Evolutionary conservation across 257 asterid genomes (phyloP), one percentile per base, ranked within the genome.

Genomic region (Verbascum thapsus): DNA sequence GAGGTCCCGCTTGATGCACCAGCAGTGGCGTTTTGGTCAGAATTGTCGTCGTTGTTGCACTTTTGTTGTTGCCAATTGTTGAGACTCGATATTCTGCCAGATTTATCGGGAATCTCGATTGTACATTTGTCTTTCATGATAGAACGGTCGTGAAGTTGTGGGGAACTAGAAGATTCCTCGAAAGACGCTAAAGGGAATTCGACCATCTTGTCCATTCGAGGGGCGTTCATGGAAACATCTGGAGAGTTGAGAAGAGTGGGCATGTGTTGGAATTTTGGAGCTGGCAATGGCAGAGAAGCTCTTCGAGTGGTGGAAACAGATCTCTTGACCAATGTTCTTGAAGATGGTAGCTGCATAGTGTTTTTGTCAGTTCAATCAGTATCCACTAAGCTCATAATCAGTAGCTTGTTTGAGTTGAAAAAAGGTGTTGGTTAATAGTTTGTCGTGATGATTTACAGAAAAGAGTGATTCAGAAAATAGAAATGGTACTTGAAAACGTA

Each of bases 1-100:
- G 97, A 89, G 48, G 94, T 83, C 59, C 80, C 78, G 83, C 97
- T 89, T 37, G 97, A 86, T 48, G 94, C 88, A 30, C 97, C 95
- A 69, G 86, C 97, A 20, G 97, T 90, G 32, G 95, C 95, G 70
- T 87, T 90, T 72, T 84, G 97, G 60, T 87, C 91, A 34, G 95
- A 90, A 74, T 58, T 74, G 34, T 26, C 5, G 32, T 26, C 32
- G 32, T 26, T 26, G 32, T 26, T 26, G 5, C 5, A 26, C 32
- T 26, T 26, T 26, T 26, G 32, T 72, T 75, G 83, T 80, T 80
- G 80, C 95, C 88, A 83, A 57, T 74, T 74, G 26, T 74, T 61
- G 66, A 72, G 72, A 78, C 86, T 85, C 68, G 69, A 5, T 26
- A 26, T 48, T 62, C 80, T 74, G 74, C 62, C 73, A 57, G 69